Evolutionary conservation across 495 filamentous ascomycete species (phyloP).

Genomic region (Aspergillus heteromorphus): DNA sequence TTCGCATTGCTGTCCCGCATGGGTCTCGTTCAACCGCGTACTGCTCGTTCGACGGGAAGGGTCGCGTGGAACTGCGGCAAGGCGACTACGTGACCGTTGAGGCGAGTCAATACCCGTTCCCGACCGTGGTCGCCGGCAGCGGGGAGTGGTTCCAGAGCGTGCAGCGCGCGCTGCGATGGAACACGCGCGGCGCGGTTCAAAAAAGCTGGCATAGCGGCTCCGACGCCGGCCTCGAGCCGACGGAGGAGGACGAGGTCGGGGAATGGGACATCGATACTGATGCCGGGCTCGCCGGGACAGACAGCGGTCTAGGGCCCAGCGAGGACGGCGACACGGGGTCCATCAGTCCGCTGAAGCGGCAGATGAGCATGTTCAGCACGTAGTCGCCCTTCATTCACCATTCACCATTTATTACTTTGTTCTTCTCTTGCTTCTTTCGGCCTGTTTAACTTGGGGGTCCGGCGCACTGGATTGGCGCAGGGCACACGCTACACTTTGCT

Average conservation of each 20-base stretch:
- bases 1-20: slow-evolving; percentile 80
- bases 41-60: slow-evolving; percentile 95
- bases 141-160: slow-evolving; percentile 96
- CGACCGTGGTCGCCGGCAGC: slow-evolving; percentile 71
- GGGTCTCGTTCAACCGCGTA: slow-evolving; percentile 86
- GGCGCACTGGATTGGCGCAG: neutral
- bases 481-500: neutral
- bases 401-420: neutral
- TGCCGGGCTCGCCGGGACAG: slow-evolving; percentile 46
- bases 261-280: slow-evolving; percentile 81
- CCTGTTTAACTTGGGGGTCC: too few relatives aligned
- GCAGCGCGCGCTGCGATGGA: slow-evolving; percentile 86
- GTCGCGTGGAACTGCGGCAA: slow-evolving; percentile 80
- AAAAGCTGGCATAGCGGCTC: slow-evolving; percentile 62
- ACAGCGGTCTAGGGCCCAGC: slow-evolving; percentile 47
- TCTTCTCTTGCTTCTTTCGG: too few relatives aligned
- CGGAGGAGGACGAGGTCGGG: slow-evolving; percentile 35
- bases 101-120: slow-evolving; percentile 92
- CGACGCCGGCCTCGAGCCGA: slow-evolving; percentile 22
- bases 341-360: slow-evolving; percentile 57
- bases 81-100: slow-evolving; percentile 94
- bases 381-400: slow-evolving; percentile 12
- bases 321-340: slow-evolving; percentile 61
- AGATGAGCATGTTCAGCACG: slow-evolving; percentile 59
- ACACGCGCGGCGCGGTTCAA: slow-evolving; percentile 78